Conservation (phyloP, 345 rosid genomes). For the Nasturtium officinale region DNA sequence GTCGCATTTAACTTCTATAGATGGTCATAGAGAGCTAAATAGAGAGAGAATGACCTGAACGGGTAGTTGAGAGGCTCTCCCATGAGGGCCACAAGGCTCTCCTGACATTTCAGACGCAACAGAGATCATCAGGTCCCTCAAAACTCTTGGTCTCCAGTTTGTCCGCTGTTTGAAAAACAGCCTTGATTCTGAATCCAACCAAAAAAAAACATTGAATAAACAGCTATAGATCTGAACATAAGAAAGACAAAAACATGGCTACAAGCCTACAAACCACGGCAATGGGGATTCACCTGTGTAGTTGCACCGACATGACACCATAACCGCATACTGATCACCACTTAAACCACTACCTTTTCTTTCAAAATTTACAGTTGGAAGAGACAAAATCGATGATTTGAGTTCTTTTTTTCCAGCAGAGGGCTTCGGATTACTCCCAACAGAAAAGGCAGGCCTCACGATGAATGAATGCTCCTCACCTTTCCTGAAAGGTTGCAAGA, state of each 20-base stretch:
- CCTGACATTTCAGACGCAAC: slow-evolving; percentile 80
- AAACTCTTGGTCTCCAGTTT: slow-evolving; percentile 76
- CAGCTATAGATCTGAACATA: slow-evolving; percentile 19
- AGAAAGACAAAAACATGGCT: slow-evolving; percentile 28
- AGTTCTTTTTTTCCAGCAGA: slow-evolving; percentile 53
- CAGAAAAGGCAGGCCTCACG: slow-evolving; percentile 71
- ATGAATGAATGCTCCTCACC: slow-evolving; percentile 98
- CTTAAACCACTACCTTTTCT: slow-evolving; percentile 48
- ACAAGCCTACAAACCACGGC: slow-evolving; percentile 34
- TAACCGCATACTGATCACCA: slow-evolving; percentile 71
- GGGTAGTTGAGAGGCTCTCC: slow-evolving; percentile 75
- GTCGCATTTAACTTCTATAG: slow-evolving; percentile 10
- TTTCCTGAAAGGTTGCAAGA: slow-evolving; percentile 61
- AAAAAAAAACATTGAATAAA: slow-evolving; percentile 28
- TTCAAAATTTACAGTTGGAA: slow-evolving; percentile 56
- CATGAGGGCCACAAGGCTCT: slow-evolving; percentile 62
- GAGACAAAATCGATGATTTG: slow-evolving; percentile 49
- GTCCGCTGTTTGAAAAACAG: slow-evolving; percentile 88
- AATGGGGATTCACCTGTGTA: slow-evolving; percentile 64
- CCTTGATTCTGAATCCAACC: slow-evolving; percentile 65
- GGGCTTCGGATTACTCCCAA: slow-evolving; percentile 58
- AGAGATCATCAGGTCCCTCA: slow-evolving; percentile 91
- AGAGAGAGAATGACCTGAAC: slow-evolving; percentile 65
- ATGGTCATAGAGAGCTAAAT: slow-evolving; percentile 9
- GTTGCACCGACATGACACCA: slow-evolving; percentile 94